A percentile compares a stretch with the other conserved stretches of the same genome.
These are phyloP conservation scores for Aquilaria agallochum DNA, from an alignment of 441 rosid species.

Conservation along the genomic window DNA sequence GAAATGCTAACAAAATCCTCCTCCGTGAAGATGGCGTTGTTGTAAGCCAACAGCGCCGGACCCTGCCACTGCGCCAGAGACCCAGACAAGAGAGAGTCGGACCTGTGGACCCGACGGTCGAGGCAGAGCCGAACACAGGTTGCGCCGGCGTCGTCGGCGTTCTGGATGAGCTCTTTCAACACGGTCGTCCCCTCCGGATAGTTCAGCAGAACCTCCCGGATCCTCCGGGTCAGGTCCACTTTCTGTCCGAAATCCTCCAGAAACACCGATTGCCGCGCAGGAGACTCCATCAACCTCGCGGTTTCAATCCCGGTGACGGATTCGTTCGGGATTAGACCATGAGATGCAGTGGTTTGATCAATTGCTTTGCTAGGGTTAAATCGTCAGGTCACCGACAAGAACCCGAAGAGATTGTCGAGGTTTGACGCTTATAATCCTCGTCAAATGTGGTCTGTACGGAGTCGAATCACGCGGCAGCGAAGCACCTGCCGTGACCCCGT, in stretches of 20 bases:
- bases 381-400: too few relatives aligned
- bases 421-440: too few relatives aligned
- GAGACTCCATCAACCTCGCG: constrained; percentile 33
- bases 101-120: constrained; percentile 65
- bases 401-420: too few relatives aligned
- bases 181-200: constrained; percentile 98
- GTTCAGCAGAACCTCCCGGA: constrained; percentile 92
- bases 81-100: constrained; percentile 59
- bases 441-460: too few relatives aligned
- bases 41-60: constrained; percentile 77
- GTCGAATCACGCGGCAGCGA: too few relatives aligned
- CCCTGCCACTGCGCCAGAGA: constrained; percentile 90
- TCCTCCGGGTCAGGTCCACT: constrained; percentile 96
- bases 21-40: constrained; percentile 86
- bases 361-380: too few relatives aligned
- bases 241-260: constrained; percentile 98
- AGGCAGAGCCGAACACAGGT: constrained; percentile 79
- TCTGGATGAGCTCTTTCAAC: constrained; percentile 90
- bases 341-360: too few relatives aligned
- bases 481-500: too few relatives aligned
- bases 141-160: constrained; percentile 98
- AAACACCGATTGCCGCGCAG: constrained; percentile 39
- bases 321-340: too few relatives aligned
- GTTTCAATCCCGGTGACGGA: too few relatives aligned
- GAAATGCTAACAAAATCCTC: constrained; percentile 93